phyloP scores from a whole-genome alignment of 352 stramenopile species.

The Phytopythium delawarense region DNA sequence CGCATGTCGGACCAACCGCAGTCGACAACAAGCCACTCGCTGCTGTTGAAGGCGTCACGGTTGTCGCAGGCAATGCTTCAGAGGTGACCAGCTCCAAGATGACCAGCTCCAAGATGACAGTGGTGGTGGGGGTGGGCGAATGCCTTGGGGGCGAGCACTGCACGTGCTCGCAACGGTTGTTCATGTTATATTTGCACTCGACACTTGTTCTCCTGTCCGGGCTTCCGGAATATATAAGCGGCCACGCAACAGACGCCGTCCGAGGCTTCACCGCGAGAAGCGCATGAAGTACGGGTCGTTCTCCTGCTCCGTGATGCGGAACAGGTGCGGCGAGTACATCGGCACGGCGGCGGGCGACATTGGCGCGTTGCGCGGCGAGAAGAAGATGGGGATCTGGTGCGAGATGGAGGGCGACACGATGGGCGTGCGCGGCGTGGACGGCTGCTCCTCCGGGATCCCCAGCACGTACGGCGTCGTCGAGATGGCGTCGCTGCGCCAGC shows the following conservation, averaged over 20 bases:
- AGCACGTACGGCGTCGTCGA: constrained; percentile 18
- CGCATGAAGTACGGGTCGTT: constrained; percentile 20
- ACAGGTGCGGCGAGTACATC: constrained; percentile 33
- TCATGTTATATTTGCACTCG: neutral
- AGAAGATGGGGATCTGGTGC: constrained; percentile 53
- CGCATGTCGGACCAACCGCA: neutral
- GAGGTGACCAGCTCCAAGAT: no score
- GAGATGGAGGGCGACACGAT: constrained; percentile 32
- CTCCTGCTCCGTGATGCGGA: constrained; percentile 27
- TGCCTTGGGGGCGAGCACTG: neutral
- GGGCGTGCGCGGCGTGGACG: constrained; percentile 10
- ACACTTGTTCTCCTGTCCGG: neutral
- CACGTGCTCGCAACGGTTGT: neutral
- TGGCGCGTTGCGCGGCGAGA: constrained; percentile 37
- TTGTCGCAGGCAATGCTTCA: no score
- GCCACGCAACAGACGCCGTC: neutral
- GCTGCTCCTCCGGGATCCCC: constrained; percentile 9
- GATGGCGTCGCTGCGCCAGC: constrained; percentile 31
- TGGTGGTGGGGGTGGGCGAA: no score
- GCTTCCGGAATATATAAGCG: neutral
- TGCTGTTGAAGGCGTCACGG: no score
- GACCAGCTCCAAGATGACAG: no score
- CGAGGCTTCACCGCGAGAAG: constrained; percentile 21
- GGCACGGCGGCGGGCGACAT: constrained; percentile 24
- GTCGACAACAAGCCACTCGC: no score